Conservation (phyloP, 2,329 filamentous ascomycete species). For the Geosmithia flava region DNA sequence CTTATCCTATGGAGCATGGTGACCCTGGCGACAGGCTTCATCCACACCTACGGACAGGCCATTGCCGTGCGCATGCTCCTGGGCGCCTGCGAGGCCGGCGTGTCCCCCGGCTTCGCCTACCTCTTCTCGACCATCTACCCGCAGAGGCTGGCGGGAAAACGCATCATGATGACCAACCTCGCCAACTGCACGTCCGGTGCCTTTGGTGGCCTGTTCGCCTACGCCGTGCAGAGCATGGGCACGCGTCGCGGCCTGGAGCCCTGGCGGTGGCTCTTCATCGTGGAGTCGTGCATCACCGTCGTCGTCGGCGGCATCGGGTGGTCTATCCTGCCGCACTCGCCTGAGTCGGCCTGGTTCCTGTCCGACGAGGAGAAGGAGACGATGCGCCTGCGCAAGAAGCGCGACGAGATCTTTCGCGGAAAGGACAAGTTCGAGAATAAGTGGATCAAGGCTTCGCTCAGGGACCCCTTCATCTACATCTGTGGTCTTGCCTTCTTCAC, state of each 20-base stretch:
- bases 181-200: conserved; percentile 16
- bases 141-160: conserved; percentile 17
- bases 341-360: conserved; percentile 30
- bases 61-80: conserved; percentile 12
- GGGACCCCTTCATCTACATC: conserved; percentile 17
- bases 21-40: conserved; percentile 11
- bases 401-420: conserved; percentile 9
- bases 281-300: conserved; percentile 24
- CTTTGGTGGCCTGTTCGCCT: conserved; percentile 15
- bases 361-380: conserved; percentile 22
- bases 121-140: conserved; percentile 21
- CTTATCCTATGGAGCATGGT: conserved; percentile 13
- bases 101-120: conserved; percentile 15
- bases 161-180: conserved; percentile 15
- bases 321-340: conserved; percentile 31
- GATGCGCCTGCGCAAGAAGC: conserved; percentile 12
- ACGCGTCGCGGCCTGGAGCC: conserved; percentile 28
- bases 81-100: conserved; percentile 15
- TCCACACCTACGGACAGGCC: conserved; percentile 8
- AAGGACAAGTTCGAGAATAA: conserved; percentile 10
- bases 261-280: conserved; percentile 39
- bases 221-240: conserved; percentile 25
- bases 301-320: conserved; percentile 15
- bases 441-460: conserved; percentile 9
- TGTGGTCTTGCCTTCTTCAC: conserved; percentile 16